Percentiles rank a stretch among this genome's conserved stretches.
These are phyloP conservation scores for Penicillium brasilianum DNA, from an alignment of 2,329 filamentous ascomycete genomes.

Conservation along the genomic window DNA sequence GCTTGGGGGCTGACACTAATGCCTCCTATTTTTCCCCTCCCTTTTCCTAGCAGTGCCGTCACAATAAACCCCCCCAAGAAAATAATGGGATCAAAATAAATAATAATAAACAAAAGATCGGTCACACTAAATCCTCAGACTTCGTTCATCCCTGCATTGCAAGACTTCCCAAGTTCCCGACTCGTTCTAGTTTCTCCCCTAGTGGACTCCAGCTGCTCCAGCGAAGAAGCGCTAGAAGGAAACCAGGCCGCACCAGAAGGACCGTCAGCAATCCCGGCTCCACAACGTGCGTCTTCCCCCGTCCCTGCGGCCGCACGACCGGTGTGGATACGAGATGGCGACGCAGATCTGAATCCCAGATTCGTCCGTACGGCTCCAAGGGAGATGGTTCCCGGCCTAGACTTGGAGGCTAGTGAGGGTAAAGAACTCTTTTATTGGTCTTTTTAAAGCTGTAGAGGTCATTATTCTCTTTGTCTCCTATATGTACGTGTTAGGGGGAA, in stretches of 20 bases:
- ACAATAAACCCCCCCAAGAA: too few relatives aligned
- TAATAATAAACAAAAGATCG: not conserved
- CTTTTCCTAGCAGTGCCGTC: not conserved
- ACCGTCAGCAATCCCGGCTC: slow-evolving; percentile 38
- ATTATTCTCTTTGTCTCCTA: not conserved
- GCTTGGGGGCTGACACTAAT: not conserved
- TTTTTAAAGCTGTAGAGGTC: not conserved
- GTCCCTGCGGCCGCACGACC: slow-evolving; percentile 29
- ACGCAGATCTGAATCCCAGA: slow-evolving; percentile 39
- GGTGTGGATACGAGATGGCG: slow-evolving; percentile 35
- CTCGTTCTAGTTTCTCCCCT: slow-evolving; percentile 22
- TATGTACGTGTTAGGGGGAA: not conserved
- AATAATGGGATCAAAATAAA: not conserved
- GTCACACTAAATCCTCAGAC: not conserved
- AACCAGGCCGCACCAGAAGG: slow-evolving; percentile 42
- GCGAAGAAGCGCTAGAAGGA: slow-evolving; percentile 35
- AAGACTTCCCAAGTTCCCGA: slow-evolving; percentile 10
- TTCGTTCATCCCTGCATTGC: slow-evolving; percentile 10
- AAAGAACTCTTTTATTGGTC: slow-evolving; percentile 2
- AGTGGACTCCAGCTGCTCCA: slow-evolving; percentile 27
- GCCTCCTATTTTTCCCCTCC: not conserved
- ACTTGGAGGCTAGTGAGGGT: not conserved
- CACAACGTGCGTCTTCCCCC: slow-evolving; percentile 41
- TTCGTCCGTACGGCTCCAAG: not conserved
- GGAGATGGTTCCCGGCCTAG: not conserved